Evolutionary conservation across 371 early-diverging fungal species (phyloP).

Genomic region (Apophysomyces elegans): DNA sequence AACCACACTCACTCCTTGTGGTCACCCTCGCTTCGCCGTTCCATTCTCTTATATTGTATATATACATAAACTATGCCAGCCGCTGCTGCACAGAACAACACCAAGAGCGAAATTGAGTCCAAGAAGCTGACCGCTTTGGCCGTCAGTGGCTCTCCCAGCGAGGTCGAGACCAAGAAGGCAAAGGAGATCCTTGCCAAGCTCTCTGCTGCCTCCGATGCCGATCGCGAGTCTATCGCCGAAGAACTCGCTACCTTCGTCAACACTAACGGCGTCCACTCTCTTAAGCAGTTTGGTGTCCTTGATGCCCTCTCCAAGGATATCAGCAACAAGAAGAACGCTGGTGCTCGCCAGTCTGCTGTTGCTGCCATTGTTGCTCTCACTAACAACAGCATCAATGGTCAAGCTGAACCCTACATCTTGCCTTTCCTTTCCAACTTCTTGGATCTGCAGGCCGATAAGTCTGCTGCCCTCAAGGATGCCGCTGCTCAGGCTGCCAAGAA

Average conservation of each 20-base stretch:
- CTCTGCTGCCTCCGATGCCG: slow-evolving; percentile 31
- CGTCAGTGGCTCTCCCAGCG: slow-evolving; percentile 22
- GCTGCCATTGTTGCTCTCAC: slow-evolving; percentile 65
- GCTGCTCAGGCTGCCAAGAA: slow-evolving; percentile 60
- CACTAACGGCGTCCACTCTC: slow-evolving; percentile 58
- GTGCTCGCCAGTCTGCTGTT: slow-evolving; percentile 67
- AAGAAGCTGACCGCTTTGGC: slow-evolving; percentile 29
- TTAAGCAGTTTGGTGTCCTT: slow-evolving; percentile 61
- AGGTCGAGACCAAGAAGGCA: slow-evolving; percentile 33
- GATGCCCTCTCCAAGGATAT: slow-evolving; percentile 60
- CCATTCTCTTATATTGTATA: slow-evolving; percentile 3
- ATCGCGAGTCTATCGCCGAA: slow-evolving; percentile 40
- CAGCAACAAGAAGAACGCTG: slow-evolving; percentile 69
- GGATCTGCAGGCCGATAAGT: slow-evolving; percentile 72
- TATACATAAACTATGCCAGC: slow-evolving; percentile 9
- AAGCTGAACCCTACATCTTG: slow-evolving; percentile 67
- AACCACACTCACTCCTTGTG: slow-evolving; percentile 3
- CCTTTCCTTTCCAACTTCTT: slow-evolving; percentile 59
- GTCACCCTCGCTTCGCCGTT: slow-evolving; percentile 7
- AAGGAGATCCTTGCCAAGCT: slow-evolving; percentile 43
- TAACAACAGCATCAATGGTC: slow-evolving; percentile 44
- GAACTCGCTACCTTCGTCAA: slow-evolving; percentile 41
- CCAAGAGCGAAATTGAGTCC: slow-evolving; percentile 17
- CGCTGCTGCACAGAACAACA: slow-evolving; percentile 18
- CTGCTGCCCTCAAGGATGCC: slow-evolving; percentile 59